These are phyloP conservation scores for Populus davidiana DNA, from an alignment of 345 rosid genomes.

Conservation along the genomic window DNA sequence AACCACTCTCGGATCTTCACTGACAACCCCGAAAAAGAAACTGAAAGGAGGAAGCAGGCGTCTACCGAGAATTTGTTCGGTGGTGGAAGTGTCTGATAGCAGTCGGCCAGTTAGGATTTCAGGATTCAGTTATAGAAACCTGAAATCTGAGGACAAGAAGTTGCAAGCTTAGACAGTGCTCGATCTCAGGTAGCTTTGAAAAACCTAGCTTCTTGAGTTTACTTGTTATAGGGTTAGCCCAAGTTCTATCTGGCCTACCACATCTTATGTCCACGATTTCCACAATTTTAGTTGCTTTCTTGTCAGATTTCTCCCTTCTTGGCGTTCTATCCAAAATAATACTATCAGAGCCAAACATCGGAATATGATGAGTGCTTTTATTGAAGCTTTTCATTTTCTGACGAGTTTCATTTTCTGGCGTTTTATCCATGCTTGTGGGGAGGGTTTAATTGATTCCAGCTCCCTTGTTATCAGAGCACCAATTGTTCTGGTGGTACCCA, in stretches of 20 bases:
- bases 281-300: conserved; percentile 60
- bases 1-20: conserved; percentile 23
- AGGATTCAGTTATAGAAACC: conserved; percentile 45
- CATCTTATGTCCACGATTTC: conserved; percentile 89
- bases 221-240: conserved; percentile 72
- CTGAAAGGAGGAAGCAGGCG: conserved; percentile 43
- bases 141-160: conserved; percentile 51
- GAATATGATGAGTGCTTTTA: conserved; percentile 46
- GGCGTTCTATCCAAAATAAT: conserved; percentile 59
- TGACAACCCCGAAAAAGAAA: conserved; percentile 45
- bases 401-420: too few relatives aligned
- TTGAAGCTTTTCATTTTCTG: conserved; percentile 45
- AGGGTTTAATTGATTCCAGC: conserved; percentile 56
- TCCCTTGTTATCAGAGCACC: conserved; percentile 78
- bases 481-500: conserved; percentile 85
- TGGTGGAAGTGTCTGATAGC: conserved; percentile 51
- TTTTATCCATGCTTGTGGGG: conserved; percentile 42
- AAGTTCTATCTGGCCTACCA: conserved; percentile 67
- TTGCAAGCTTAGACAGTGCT: conserved; percentile 55
- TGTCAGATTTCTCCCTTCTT: conserved; percentile 45
- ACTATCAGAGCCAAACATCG: conserved; percentile 66
- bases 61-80: conserved; percentile 53
- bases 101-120: conserved; percentile 36
- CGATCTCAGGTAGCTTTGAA: conserved; percentile 68
- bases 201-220: conserved; percentile 90